These are phyloP conservation scores for Wickerhamomyces subpelliculosus DNA, from an alignment of 805 yeast genomes.

Conservation along the genomic window DNA sequence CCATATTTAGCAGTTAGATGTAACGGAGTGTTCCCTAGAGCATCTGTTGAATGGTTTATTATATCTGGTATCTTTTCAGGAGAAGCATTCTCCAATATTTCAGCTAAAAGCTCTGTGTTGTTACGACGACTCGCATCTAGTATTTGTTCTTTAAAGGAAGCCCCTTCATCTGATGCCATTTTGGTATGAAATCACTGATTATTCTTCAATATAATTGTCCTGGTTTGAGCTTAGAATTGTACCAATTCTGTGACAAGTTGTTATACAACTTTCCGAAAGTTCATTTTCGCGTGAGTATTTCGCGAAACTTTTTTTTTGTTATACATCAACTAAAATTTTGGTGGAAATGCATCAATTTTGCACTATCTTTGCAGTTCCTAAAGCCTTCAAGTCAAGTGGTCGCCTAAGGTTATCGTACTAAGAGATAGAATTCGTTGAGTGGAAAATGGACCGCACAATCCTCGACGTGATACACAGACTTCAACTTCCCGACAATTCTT, in stretches of 20 bases:
- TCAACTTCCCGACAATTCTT: slow-evolving; percentile 33
- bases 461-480: slow-evolving; percentile 20
- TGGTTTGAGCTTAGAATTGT: too few relatives aligned
- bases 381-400: too few relatives aligned
- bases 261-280: too few relatives aligned
- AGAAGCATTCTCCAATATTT: slow-evolving; percentile 38
- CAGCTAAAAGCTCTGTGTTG: slow-evolving; percentile 66
- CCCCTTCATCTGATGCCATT: slow-evolving; percentile 45
- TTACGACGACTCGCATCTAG: slow-evolving; percentile 85
- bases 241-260: too few relatives aligned
- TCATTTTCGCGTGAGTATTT: too few relatives aligned
- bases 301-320: too few relatives aligned
- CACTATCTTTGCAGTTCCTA: too few relatives aligned
- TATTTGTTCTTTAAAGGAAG: slow-evolving; percentile 69
- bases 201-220: too few relatives aligned
- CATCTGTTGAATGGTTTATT: slow-evolving; percentile 65
- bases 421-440: too few relatives aligned
- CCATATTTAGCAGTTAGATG: slow-evolving; percentile 82
- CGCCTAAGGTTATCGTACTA: too few relatives aligned
- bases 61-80: slow-evolving; percentile 32
- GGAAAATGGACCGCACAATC: slow-evolving; percentile 5
- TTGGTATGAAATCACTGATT: not conserved
- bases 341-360: too few relatives aligned
- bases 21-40: slow-evolving; percentile 73
- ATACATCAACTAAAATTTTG: too few relatives aligned